Evolutionary conservation across 352 stramenopile genomes (phyloP), one percentile per base, ranked within the genome.

Genomic region (Pythium aphanidermatum): DNA sequence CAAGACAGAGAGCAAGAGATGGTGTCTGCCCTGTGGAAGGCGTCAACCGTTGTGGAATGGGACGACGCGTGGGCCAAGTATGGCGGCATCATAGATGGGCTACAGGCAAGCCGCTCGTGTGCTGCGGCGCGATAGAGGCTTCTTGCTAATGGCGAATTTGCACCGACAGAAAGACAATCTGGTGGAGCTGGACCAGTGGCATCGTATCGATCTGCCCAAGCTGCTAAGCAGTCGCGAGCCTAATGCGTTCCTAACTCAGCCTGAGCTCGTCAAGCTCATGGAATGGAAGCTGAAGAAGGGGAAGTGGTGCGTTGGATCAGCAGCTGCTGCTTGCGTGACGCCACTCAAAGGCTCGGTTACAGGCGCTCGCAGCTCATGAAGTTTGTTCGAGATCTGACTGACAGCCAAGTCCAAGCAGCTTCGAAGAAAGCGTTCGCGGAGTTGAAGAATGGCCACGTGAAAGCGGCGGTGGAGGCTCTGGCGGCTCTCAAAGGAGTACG

Each of bases 231-330:
- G 29, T 12, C 74, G 77, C 12, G 72, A 83, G 16, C 74, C 77
- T 5, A 23, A 50, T 43, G 58, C 77, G 12, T 73, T 70, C 46
- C 40, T 86, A 46, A 70, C 55, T 26, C 68, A 89, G 34, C 10
- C 39, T 19, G 74, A 92, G 38, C 55, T 92, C 29, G 51, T 65
- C 21, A 56, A 68, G 32, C 63, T 92, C 32, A 85, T 92, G 76
- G 51, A 87, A 46, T 92, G 79, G 79, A 92, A 89, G 52, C 72
- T 92, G 31, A 86, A 76, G 53, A 92, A 89, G 44, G 79, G 76
- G 31, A 92, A 92, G 62, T 92, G 76, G 79, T 88, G 37, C 19
- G 56, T 31, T 16, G 6, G 16, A 11, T 60, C 25, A 13, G 32
- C 19, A 31, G n/a, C 24, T n/a, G n/a, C n/a, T n/a, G n/a, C n/a